Evolutionary conservation across 116 monocot genomes (phyloP).

Genomic region (Dioscorea cayenensis): DNA sequence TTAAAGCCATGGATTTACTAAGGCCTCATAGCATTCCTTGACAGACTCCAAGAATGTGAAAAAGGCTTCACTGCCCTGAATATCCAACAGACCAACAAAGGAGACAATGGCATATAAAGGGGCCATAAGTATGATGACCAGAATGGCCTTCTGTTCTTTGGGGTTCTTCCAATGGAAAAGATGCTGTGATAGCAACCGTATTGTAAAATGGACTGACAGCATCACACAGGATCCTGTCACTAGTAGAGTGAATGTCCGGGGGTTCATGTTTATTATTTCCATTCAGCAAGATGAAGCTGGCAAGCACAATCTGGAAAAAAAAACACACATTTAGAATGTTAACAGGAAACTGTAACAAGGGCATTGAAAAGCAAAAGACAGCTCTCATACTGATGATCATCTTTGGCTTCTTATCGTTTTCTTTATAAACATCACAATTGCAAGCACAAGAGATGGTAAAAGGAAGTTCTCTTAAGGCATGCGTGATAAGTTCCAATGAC

Average conservation of each 20-base stretch:
- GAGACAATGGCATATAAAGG: slow-evolving; percentile 86
- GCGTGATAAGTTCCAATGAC: too few species aligned
- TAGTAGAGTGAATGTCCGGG: slow-evolving; percentile 59
- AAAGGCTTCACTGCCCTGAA: slow-evolving; percentile 82
- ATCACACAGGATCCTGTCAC: slow-evolving; percentile 63
- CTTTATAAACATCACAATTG: too few species aligned
- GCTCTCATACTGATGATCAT: too few species aligned
- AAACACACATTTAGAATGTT: neutral
- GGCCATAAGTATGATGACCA: slow-evolving; percentile 89
- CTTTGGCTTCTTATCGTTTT: too few species aligned
- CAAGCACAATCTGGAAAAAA: neutral
- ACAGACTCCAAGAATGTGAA: slow-evolving; percentile 90
- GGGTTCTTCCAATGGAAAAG: slow-evolving; percentile 95
- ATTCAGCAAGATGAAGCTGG: neutral
- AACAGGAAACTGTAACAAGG: neutral
- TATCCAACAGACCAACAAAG: slow-evolving; percentile 87
- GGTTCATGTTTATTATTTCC: slow-evolving; percentile 39
- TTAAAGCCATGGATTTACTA: neutral
- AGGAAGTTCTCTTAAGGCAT: too few species aligned
- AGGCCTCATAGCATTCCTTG: slow-evolving; percentile 86
- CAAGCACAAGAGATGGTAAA: too few species aligned
- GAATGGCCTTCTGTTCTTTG: slow-evolving; percentile 94
- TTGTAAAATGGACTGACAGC: slow-evolving; percentile 81
- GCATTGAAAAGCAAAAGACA: neutral
- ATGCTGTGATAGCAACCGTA: slow-evolving; percentile 72